Conservation (phyloP, 805 yeast species). For the Candida sonorensis region DNA sequence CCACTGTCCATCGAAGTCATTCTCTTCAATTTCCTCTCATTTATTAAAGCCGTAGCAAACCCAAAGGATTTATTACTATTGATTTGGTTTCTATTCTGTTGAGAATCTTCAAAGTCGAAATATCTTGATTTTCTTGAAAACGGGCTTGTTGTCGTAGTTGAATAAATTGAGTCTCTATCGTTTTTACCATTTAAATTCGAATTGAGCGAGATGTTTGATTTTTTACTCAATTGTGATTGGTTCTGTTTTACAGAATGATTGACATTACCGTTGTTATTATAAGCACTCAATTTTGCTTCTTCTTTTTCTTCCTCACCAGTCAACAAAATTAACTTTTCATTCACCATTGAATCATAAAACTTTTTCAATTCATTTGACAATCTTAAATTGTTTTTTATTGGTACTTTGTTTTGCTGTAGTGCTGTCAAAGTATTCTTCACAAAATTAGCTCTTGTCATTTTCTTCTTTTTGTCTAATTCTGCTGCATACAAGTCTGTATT, state of each 20-base stretch:
- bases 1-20: slow-evolving; percentile 15
- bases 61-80: slow-evolving; percentile 15
- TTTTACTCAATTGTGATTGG: too few relatives aligned
- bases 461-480: slow-evolving; percentile 30
- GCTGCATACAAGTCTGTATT: slow-evolving; percentile 72
- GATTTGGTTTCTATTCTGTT: too few relatives aligned
- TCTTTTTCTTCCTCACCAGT: background rate
- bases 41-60: slow-evolving; percentile 21
- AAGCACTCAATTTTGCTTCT: too few relatives aligned
- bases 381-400: slow-evolving; percentile 15
- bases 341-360: slow-evolving; percentile 37
- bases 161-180: slow-evolving; percentile 9
- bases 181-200: too few relatives aligned
- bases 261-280: slow-evolving; percentile 1
- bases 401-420: slow-evolving; percentile 26
- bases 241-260: slow-evolving; percentile 4
- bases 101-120: too few relatives aligned
- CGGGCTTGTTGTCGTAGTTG: slow-evolving; percentile 2
- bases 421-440: slow-evolving; percentile 46
- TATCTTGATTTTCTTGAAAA: slow-evolving; percentile 1
- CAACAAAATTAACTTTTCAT: slow-evolving; percentile 24
- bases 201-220: too few relatives aligned
- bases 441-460: slow-evolving; percentile 37
- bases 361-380: slow-evolving; percentile 33
- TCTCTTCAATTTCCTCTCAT: slow-evolving; percentile 17